Conservation (phyloP, 2,329 filamentous ascomycete genomes). For the Macrophomina pseudophaseolina region DNA sequence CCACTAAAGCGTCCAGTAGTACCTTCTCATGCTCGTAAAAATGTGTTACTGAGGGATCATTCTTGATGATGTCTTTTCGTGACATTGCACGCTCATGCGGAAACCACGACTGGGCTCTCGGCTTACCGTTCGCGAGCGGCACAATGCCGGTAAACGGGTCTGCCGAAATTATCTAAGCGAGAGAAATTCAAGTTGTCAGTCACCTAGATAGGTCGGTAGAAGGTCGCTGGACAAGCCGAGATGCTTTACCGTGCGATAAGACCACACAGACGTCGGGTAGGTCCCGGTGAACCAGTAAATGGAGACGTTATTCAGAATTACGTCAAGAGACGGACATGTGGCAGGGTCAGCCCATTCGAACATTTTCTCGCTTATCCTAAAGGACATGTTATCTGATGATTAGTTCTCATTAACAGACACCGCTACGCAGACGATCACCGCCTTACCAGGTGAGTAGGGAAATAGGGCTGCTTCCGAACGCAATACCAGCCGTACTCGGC, state of each 20-base stretch:
- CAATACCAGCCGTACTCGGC: slow-evolving; percentile 62
- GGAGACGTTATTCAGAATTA: slow-evolving; percentile 56
- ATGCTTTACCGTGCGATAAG: slow-evolving; percentile 49
- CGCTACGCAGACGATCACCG: too few relatives aligned
- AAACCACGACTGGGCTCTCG: slow-evolving; percentile 51
- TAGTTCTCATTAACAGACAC: too few relatives aligned
- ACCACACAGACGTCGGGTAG: slow-evolving; percentile 55
- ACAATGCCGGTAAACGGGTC: background rate
- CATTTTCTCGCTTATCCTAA: slow-evolving; percentile 49
- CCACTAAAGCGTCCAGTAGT: too few relatives aligned
- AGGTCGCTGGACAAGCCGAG: too few relatives aligned
- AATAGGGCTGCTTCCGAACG: slow-evolving; percentile 59
- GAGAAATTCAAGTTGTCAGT: too few relatives aligned
- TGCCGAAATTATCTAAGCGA: too few relatives aligned
- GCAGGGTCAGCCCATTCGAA: slow-evolving; percentile 57
- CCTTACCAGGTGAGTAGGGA: slow-evolving; percentile 60
- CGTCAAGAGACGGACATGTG: slow-evolving; percentile 42
- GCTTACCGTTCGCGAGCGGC: slow-evolving; percentile 39
- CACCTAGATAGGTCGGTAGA: too few relatives aligned
- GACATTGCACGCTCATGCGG: slow-evolving; percentile 48
- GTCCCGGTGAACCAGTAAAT: slow-evolving; percentile 63
- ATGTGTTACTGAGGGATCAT: slow-evolving; percentile 5
- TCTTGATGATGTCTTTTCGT: slow-evolving; percentile 36
- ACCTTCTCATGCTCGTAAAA: slow-evolving; percentile 10
- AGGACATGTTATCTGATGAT: too few relatives aligned